Evolutionary conservation across 2,329 filamentous ascomycete species (phyloP).

Genomic region (Sporothrix brasiliensis): DNA sequence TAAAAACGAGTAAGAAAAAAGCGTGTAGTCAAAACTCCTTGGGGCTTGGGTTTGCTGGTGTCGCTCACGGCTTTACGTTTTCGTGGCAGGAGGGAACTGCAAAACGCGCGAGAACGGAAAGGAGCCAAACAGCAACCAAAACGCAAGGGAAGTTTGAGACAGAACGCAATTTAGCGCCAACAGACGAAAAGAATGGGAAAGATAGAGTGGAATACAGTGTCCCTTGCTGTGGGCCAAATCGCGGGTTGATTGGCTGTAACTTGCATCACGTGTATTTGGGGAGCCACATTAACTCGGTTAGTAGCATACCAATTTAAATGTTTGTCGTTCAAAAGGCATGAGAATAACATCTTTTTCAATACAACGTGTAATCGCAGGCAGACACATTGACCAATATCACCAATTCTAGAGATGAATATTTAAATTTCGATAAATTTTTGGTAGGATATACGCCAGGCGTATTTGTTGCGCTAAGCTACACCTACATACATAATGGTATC

Average conservation of each 20-base stretch:
- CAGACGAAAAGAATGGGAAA: neutral
- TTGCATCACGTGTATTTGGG: neutral
- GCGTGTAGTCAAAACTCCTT: neutral
- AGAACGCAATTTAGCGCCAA: constrained; percentile 10
- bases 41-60: constrained; percentile 11
- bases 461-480: no score
- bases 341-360: no score
- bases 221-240: neutral
- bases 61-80: constrained; percentile 2
- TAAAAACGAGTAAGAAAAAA: neutral
- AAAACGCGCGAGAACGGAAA: neutral
- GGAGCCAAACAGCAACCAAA: constrained; percentile 18
- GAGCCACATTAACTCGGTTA: neutral
- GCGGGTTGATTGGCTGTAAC: neutral
- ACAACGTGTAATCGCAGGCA: no score
- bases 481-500: no score
- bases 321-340: no score
- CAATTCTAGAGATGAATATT: no score
- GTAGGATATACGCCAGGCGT: no score
- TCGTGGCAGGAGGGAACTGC: constrained; percentile 1
- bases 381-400: neutral
- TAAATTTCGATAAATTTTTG: no score
- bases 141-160: constrained; percentile 5
- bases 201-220: constrained; percentile 16
- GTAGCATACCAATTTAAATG: neutral